Conservation (phyloP, 1,139 yeast genomes). For the Yamadazyma dendronema region DNA sequence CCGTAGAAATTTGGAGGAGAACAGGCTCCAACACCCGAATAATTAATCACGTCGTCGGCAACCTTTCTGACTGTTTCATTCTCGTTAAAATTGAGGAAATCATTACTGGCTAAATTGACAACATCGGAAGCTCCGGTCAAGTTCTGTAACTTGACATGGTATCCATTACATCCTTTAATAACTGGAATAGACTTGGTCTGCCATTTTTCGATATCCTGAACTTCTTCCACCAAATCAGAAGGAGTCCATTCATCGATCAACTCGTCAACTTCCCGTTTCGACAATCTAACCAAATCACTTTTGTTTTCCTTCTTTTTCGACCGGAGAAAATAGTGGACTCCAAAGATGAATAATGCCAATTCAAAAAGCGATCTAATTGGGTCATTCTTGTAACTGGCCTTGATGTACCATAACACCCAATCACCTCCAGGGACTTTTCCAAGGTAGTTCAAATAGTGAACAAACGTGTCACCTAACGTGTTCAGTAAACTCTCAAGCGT, state of each 20-base stretch:
- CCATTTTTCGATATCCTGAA: constrained; percentile 57
- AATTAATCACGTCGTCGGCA: constrained; percentile 58
- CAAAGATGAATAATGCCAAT: constrained; percentile 74
- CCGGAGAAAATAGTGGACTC: constrained; percentile 78
- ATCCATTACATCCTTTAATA: constrained; percentile 54
- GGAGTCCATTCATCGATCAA: constrained; percentile 91
- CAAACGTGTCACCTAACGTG: constrained; percentile 35
- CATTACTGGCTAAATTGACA: constrained; percentile 62
- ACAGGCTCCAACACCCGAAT: constrained; percentile 95
- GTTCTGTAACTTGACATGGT: constrained; percentile 40
- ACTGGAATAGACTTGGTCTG: constrained; percentile 62
- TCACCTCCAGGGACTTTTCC: constrained; percentile 76
- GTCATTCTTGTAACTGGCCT: constrained; percentile 89
- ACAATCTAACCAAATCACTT: constrained; percentile 64
- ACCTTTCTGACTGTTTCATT: constrained; percentile 47
- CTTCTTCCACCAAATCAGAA: constrained; percentile 65
- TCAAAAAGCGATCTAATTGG: constrained; percentile 89
- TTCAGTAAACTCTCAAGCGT: constrained; percentile 39
- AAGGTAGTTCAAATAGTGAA: constrained; percentile 34
- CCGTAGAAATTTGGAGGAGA: constrained; percentile 99
- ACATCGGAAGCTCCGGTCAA: constrained; percentile 27
- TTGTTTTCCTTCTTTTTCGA: constrained; percentile 80
- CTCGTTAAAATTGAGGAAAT: constrained; percentile 58
- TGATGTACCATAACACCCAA: constrained; percentile 70
- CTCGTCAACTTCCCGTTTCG: constrained; percentile 73